phyloP scores from a whole-genome alignment of 306 rosid genomes.

The Citrullus colocynthis region DNA sequence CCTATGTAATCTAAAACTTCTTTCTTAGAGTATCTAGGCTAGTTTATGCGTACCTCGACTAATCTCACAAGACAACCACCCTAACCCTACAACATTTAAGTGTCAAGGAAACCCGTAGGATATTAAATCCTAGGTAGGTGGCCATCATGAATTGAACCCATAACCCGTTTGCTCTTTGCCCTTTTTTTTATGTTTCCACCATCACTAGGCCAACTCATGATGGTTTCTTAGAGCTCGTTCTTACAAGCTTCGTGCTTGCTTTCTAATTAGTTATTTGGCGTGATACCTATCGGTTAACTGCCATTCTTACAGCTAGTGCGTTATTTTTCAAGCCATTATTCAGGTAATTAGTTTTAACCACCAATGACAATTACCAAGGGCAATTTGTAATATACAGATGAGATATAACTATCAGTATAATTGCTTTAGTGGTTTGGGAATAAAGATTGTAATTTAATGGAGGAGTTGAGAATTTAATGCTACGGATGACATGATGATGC shows the following conservation, averaged over 20 bases:
- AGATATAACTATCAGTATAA: neutral
- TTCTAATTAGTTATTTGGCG: neutral
- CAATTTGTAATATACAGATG: neutral
- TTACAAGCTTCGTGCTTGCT: neutral
- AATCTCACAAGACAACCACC: too few species aligned
- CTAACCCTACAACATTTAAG: too few species aligned
- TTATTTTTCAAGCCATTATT: neutral
- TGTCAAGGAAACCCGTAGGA: too few species aligned
- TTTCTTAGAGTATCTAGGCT: neutral
- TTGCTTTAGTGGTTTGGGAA: neutral
- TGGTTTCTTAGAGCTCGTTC: neutral
- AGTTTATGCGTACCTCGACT: too few species aligned
- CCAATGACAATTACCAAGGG: neutral
- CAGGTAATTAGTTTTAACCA: neutral
- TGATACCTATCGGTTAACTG: neutral
- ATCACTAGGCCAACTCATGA: too few species aligned
- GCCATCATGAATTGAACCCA: too few species aligned
- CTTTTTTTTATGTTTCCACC: too few species aligned
- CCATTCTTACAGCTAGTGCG: neutral
- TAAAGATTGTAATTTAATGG: neutral
- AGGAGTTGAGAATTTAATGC: neutral
- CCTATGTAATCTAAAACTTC: neutral
- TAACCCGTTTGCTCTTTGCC: too few species aligned
- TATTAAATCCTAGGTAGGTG: too few species aligned
- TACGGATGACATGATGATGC: neutral